Base-by-base conservation (phyloP, 768 basidiomycete genomes). In the Kwoniella sp. region DNA sequence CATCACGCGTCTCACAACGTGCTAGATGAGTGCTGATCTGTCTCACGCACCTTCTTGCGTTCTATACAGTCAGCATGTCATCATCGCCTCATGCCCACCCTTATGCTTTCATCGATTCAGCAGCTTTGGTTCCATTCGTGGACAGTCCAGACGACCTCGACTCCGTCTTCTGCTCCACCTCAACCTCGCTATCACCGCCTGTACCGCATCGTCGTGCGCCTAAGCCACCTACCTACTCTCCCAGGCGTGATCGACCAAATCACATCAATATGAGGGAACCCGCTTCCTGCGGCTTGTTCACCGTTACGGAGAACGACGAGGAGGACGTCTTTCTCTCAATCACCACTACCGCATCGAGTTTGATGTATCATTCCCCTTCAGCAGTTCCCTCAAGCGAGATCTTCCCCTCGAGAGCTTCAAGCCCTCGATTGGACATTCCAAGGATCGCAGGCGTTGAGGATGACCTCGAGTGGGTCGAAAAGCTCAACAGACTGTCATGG, bases 211-310 rank as follows among this genome's bases (percentile, higher is more conserved):
- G 56, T 72, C 47, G 59, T 64, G 85, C 85, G 6, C 79, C 78
- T 15, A 77, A 73, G 14, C 78, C 78, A 78, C 80, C 48, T 75
- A 81, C 80, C 12, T 79, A 80, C 3, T 53, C 70, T 1, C 70
- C 72, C 17, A 64, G 66, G 27, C 70, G 57, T 12, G 56, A 41
- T 22, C 46, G 57, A 41, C 36, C 52, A 2, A 25, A 53, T 36
- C 57, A 59, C 37, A 59, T 59, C 31, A 23, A 49, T 11, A 59
- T 59, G 57, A 41, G 32, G 5, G 57, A 54, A 31, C 57, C 57
- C 5, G 57, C 57, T 28, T 46, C 29, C n/a, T 54, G 47, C 26
- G 57, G 57, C 4, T 27, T 59, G 14, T 59, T 59, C 57, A 59
- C 57, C 17, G 57, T 59, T 5, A 23, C 31, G 17, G 57, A 59